Evolutionary conservation across 2,329 filamentous ascomycete genomes (phyloP).

Genomic region (Aspergillus quadricinctus): DNA sequence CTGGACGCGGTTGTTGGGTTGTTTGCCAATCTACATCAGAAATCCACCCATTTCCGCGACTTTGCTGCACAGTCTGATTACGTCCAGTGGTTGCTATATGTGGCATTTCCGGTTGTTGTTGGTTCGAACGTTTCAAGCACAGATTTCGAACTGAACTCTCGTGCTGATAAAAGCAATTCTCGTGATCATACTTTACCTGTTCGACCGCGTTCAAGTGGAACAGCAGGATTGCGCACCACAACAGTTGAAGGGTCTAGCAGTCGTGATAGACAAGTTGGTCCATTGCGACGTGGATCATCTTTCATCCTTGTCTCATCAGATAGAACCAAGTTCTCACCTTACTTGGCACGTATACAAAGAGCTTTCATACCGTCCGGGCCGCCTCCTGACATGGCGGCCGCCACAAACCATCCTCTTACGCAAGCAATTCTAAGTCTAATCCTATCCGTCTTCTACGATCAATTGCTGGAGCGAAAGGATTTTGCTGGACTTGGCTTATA

Average conservation of each 20-base stretch:
- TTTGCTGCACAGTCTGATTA: constrained; percentile 79
- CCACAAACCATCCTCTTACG: constrained; percentile 64
- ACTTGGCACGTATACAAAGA: constrained; percentile 59
- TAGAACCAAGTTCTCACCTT: constrained; percentile 54
- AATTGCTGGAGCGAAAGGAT: constrained; percentile 80
- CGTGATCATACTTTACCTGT: constrained; percentile 83
- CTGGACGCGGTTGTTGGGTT: constrained; percentile 76
- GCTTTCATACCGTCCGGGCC: constrained; percentile 50
- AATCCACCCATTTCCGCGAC: constrained; percentile 73
- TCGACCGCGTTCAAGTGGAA: constrained; percentile 63
- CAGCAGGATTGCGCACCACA: constrained; percentile 69
- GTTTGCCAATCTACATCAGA: constrained; percentile 70
- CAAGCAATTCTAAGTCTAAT: constrained; percentile 75
- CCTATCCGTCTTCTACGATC: constrained; percentile 76
- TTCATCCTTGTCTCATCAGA: constrained; percentile 83
- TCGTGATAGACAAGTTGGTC: constrained; percentile 50
- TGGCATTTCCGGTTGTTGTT: constrained; percentile 83
- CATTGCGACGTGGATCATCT: constrained; percentile 76
- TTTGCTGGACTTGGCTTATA: constrained; percentile 84
- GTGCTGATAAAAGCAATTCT: constrained; percentile 75
- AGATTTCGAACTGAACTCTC: constrained; percentile 80
- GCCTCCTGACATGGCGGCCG: constrained; percentile 29
- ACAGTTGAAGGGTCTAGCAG: constrained; percentile 52
- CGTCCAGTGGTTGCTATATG: constrained; percentile 69
- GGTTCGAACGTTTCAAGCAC: constrained; percentile 78